A percentile compares a stretch with the other conserved stretches of the same genome.
phyloP scores from a whole-genome alignment of 1,284 basidiomycete species.

The Ganoderma lingzhi region DNA sequence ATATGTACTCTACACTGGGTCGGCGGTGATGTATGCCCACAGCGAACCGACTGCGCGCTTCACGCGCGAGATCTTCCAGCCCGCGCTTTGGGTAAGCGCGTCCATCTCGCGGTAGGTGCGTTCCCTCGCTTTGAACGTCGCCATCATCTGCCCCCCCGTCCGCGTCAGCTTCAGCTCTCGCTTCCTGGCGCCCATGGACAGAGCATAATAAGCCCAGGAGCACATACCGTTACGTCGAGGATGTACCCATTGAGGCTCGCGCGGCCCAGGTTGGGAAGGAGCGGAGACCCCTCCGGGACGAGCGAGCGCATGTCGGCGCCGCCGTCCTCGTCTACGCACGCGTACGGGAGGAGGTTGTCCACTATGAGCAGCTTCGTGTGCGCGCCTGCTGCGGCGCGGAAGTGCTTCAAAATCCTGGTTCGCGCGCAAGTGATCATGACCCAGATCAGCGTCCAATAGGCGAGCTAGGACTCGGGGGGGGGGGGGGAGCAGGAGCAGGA shows the following conservation, averaged over 20 bases:
- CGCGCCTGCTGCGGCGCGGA: constrained; percentile 27
- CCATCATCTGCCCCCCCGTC: constrained; percentile 62
- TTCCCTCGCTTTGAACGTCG: constrained; percentile 69
- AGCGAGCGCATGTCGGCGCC: constrained; percentile 24
- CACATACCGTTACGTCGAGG: constrained; percentile 26
- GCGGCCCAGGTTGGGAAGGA: constrained; percentile 31
- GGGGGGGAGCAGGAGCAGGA: neutral
- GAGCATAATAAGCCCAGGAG: neutral
- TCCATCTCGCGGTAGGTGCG: constrained; percentile 69
- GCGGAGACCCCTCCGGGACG: constrained; percentile 27
- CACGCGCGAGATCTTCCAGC: constrained; percentile 68
- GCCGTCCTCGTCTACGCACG: constrained; percentile 26
- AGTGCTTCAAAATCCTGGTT: constrained; percentile 22
- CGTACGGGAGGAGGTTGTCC: constrained; percentile 32
- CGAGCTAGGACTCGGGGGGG: neutral
- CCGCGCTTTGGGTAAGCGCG: constrained; percentile 59
- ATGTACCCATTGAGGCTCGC: constrained; percentile 28
- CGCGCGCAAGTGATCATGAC: neutral
- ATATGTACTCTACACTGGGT: constrained; percentile 10
- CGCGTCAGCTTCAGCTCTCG: no score
- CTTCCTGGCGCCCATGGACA: no score
- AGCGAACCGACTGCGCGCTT: constrained; percentile 34
- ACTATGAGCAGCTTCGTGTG: constrained; percentile 30
- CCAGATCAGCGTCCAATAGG: neutral
- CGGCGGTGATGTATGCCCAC: constrained; percentile 29